These are phyloP conservation scores for Litchi chinensis DNA, from an alignment of 345 rosid species.

Conservation along the genomic window DNA sequence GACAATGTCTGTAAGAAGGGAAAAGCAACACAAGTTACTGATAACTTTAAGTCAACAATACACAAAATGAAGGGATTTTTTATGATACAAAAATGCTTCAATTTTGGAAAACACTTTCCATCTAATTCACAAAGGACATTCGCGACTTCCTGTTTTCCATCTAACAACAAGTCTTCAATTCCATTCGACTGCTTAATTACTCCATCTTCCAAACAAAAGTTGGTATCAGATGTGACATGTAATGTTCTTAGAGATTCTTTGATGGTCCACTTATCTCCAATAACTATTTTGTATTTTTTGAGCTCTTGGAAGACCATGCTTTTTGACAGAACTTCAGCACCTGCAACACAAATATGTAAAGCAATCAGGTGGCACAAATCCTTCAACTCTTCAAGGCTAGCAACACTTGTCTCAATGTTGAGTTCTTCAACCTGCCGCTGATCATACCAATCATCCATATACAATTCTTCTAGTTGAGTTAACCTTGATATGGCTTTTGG, in stretches of 20 bases:
- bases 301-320: too few species aligned
- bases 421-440: slow-evolving; percentile 10
- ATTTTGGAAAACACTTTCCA: slow-evolving; percentile 4
- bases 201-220: not conserved
- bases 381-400: slow-evolving; percentile 21
- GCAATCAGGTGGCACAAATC: slow-evolving; percentile 12
- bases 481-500: slow-evolving; percentile 1
- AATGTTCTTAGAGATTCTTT: too few species aligned
- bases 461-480: slow-evolving; percentile 29
- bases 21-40: not conserved
- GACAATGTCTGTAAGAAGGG: slow-evolving; percentile 12
- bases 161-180: slow-evolving; percentile 12
- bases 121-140: not conserved
- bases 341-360: too few species aligned
- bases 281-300: not conserved
- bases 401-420: too few species aligned
- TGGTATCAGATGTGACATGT: too few species aligned
- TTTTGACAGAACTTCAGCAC: not conserved
- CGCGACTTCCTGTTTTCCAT: not conserved
- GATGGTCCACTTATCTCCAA: too few species aligned
- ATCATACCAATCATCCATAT: slow-evolving; percentile 15
- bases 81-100: slow-evolving; percentile 16
- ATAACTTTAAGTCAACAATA: not conserved
- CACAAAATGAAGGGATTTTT: not conserved
- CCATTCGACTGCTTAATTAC: not conserved